Conservation (phyloP, 805 yeast species). For the Yamadazyma laniorum region DNA sequence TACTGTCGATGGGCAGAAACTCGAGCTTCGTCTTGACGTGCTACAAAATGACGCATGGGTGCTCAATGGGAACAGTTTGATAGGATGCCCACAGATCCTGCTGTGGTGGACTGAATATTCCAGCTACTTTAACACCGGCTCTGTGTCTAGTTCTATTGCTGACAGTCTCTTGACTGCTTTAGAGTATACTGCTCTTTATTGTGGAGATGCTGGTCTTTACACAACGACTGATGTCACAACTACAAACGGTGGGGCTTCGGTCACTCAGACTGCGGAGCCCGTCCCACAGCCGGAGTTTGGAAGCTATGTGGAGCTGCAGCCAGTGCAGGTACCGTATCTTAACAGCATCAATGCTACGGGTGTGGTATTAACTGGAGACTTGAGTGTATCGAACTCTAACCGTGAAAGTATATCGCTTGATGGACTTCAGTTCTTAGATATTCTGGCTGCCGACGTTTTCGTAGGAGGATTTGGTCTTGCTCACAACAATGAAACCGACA, state of each 20-base stretch:
- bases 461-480: constrained; percentile 40
- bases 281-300: neutral
- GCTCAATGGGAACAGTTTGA: constrained; percentile 24
- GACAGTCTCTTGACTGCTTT: constrained; percentile 17
- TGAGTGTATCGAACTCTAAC: constrained; percentile 18
- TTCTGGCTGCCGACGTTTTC: constrained; percentile 18
- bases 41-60: constrained; percentile 42
- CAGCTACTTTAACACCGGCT: neutral
- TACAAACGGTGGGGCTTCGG: too few relatives aligned
- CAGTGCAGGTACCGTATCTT: constrained; percentile 27
- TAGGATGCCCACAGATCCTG: constrained; percentile 23
- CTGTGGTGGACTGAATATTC: constrained; percentile 19
- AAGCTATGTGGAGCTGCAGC: constrained; percentile 1
- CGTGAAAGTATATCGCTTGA: constrained; percentile 14
- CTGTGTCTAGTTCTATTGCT: neutral
- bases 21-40: constrained; percentile 28
- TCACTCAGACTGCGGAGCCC: constrained; percentile 16
- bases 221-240: constrained; percentile 9
- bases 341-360: constrained; percentile 29
- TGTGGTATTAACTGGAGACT: constrained; percentile 21
- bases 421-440: constrained; percentile 29
- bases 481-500: constrained; percentile 19
- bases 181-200: constrained; percentile 23
- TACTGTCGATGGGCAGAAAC: constrained; percentile 12
- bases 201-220: constrained; percentile 28